Percentiles rank a stretch among this genome's conserved stretches.
phyloP scores from a whole-genome alignment of 2,329 filamentous ascomycete species.

The Cercospora sp. region DNA sequence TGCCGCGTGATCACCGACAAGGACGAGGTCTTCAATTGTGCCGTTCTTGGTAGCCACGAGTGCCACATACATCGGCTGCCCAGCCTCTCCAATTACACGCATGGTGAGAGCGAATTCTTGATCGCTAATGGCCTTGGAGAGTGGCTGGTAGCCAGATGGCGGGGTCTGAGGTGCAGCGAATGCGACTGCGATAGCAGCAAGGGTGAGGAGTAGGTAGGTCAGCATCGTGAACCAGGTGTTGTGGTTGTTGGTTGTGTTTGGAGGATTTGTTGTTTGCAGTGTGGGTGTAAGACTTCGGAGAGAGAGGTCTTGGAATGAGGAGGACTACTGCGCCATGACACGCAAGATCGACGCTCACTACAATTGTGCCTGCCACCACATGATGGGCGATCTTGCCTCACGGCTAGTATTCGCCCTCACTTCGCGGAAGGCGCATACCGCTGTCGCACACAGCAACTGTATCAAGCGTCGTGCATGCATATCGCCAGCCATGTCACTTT shows the following conservation, averaged over 20 bases:
- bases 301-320: not conserved
- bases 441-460: not conserved
- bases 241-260: not conserved
- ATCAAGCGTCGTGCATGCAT: not conserved
- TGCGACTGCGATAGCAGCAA: not conserved
- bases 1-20: not conserved
- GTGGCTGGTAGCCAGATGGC: not conserved
- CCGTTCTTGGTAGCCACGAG: conserved; percentile 22
- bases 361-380: not conserved
- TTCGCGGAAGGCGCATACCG: not conserved
- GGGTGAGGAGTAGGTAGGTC: not conserved
- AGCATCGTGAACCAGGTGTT: conserved; percentile 4
- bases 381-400: conserved; percentile 1
- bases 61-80: conserved; percentile 4
- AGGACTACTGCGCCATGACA: not conserved
- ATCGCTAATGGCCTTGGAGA: conserved; percentile 1
- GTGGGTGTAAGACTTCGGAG: not conserved
- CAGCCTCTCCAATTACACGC: not conserved
- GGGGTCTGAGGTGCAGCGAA: not conserved
- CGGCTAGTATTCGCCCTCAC: not conserved
- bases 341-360: not conserved
- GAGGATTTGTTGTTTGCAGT: not conserved
- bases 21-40: conserved; percentile 10
- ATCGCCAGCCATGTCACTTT: not conserved
- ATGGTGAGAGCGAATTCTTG: conserved; percentile 20